These are phyloP conservation scores for Lachancea cidri DNA, from an alignment of 805 yeast species.

Conservation along the genomic window DNA sequence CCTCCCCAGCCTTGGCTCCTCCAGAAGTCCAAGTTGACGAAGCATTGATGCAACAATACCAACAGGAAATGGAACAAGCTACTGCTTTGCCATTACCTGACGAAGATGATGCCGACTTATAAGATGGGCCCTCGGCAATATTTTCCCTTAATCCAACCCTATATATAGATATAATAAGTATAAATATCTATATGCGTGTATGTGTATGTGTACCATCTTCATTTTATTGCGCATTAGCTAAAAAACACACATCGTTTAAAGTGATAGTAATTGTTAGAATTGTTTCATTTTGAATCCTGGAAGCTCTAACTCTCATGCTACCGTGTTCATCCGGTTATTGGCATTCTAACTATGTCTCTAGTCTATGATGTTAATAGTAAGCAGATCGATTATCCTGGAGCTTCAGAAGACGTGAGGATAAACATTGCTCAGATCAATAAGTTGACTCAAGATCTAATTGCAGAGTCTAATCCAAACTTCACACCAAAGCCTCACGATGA, in stretches of 20 bases:
- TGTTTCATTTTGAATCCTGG: too few relatives aligned
- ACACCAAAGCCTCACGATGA: constrained; percentile 50
- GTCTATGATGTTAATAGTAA: constrained; percentile 29
- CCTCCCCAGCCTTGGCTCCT: constrained; percentile 98
- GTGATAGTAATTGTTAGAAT: too few relatives aligned
- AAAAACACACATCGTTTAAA: too few relatives aligned
- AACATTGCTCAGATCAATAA: constrained; percentile 34
- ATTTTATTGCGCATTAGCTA: background rate
- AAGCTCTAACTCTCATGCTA: too few relatives aligned
- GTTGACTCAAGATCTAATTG: constrained; percentile 31
- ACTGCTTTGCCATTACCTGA: constrained; percentile 99
- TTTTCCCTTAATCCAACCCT: background rate
- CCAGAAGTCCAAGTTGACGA: constrained; percentile 98
- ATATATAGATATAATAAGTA: background rate
- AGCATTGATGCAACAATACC: constrained; percentile 95
- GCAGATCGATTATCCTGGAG: constrained; percentile 14
- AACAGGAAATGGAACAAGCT: constrained; percentile 99
- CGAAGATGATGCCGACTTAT: constrained; percentile 99
- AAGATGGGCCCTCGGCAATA: constrained; percentile 21
- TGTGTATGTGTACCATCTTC: background rate
- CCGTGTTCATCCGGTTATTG: background rate
- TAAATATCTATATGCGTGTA: too few relatives aligned
- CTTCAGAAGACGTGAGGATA: constrained; percentile 14
- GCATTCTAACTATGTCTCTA: constrained; percentile 7
- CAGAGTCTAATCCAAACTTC: constrained; percentile 45